These are phyloP conservation scores for Effrenium voratum DNA, from an alignment of 73 alveolate genomes.

Conservation along the genomic window DNA sequence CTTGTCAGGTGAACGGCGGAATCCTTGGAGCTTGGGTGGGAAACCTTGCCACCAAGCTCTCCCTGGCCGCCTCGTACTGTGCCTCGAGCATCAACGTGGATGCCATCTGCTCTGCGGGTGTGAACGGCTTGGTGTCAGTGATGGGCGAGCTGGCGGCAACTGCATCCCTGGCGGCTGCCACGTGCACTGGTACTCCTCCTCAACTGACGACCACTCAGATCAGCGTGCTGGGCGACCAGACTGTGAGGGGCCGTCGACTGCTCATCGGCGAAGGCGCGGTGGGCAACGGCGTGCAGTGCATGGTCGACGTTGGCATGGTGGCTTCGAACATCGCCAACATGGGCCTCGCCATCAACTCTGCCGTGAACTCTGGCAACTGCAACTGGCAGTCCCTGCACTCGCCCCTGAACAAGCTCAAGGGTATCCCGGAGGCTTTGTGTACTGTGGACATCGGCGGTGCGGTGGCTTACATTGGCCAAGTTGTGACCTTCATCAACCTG, in stretches of 20 bases:
- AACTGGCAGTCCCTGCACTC: not conserved
- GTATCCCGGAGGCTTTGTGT: slow-evolving; percentile 35
- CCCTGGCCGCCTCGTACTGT: slow-evolving; percentile 56
- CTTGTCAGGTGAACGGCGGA: slow-evolving; percentile 34
- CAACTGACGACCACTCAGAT: slow-evolving; percentile 65
- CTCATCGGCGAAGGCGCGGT: slow-evolving; percentile 59
- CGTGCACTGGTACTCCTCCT: slow-evolving; percentile 41
- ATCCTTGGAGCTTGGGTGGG: slow-evolving; percentile 70
- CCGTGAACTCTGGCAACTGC: slow-evolving; percentile 49
- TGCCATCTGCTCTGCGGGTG: slow-evolving; percentile 27
- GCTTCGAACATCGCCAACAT: slow-evolving; percentile 38
- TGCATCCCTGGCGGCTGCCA: slow-evolving; percentile 70
- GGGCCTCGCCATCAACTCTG: slow-evolving; percentile 83
- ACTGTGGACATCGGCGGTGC: slow-evolving; percentile 88
- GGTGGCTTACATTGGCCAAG: slow-evolving; percentile 85
- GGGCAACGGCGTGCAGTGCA: slow-evolving; percentile 72
- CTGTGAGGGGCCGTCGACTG: slow-evolving; percentile 62
- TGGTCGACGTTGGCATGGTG: slow-evolving; percentile 70
- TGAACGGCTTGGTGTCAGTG: slow-evolving; percentile 48
- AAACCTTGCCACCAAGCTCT: slow-evolving; percentile 26
- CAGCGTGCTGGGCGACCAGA: slow-evolving; percentile 87
- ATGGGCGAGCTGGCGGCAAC: slow-evolving; percentile 83
- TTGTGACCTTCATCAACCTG: slow-evolving; percentile 75
- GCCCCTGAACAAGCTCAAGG: slow-evolving; percentile 21
- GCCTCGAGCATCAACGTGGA: slow-evolving; percentile 50